Percentiles rank a stretch among this genome's conserved stretches.
Evolutionary conservation across 768 basidiomycete genomes (phyloP).

Genomic region (Chiua virens): DNA sequence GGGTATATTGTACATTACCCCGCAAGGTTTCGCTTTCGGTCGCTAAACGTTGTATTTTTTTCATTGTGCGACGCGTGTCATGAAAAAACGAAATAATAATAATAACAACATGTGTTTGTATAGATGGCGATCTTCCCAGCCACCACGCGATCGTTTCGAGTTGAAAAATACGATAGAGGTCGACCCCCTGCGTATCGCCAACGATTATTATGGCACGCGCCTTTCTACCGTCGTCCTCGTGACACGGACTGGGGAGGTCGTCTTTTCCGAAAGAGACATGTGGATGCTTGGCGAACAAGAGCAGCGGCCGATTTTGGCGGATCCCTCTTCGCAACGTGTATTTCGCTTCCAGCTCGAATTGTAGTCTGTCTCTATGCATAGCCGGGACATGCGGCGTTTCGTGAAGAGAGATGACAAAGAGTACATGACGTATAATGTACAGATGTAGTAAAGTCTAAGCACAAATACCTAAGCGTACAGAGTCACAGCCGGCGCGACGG

Average conservation of each 20-base stretch:
- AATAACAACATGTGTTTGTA: background rate
- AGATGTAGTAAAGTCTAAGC: conserved; percentile 27
- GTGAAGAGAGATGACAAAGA: conserved; percentile 14
- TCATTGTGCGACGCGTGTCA: background rate
- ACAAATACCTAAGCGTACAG: conserved; percentile 27
- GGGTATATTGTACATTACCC: conserved; percentile 35
- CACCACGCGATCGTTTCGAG: conserved; percentile 49
- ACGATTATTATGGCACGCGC: conserved; percentile 62
- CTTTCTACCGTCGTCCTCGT: conserved; percentile 72
- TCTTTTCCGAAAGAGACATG: conserved; percentile 72
- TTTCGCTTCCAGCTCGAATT: conserved; percentile 48
- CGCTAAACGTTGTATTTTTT: background rate
- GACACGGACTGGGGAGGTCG: conserved; percentile 53
- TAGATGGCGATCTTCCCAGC: conserved; percentile 35
- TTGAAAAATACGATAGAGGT: conserved; percentile 66
- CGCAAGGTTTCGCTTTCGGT: background rate
- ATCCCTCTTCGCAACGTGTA: conserved; percentile 45
- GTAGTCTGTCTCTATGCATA: conserved; percentile 26
- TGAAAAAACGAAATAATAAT: too few relatives aligned
- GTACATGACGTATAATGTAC: conserved; percentile 37
- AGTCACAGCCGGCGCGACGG: conserved; percentile 31
- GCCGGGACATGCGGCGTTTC: conserved; percentile 7
- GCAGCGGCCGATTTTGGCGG: conserved; percentile 34
- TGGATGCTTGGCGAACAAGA: conserved; percentile 51
- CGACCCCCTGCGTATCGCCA: conserved; percentile 40